phyloP scores from a whole-genome alignment of 192 early-diverging fungal genomes.

The Backusella tarrabulga region DNA sequence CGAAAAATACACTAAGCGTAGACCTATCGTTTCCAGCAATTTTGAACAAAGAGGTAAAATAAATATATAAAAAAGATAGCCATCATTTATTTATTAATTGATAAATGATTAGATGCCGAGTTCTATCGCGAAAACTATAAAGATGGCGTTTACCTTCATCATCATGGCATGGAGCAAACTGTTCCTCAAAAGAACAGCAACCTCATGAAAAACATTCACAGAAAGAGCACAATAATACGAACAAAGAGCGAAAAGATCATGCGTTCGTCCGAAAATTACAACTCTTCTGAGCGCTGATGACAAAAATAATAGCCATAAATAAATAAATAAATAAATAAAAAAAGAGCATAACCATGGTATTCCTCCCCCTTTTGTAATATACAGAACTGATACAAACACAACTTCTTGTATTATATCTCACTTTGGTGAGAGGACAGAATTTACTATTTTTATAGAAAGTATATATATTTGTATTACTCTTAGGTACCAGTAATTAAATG shows the following conservation, averaged over 20 bases:
- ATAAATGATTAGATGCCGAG: constrained; percentile 17
- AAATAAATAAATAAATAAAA: neutral
- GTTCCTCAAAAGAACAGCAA: neutral
- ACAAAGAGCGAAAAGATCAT: constrained; percentile 28
- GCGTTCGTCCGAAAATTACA: constrained; percentile 30
- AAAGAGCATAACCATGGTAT: neutral
- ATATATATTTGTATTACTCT: neutral
- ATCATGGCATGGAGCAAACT: neutral
- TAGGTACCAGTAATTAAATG: neutral
- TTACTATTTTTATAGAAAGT: neutral
- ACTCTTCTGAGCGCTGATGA: neutral
- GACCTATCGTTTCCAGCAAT: constrained; percentile 21
- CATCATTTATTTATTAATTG: neutral
- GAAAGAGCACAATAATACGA: constrained; percentile 23
- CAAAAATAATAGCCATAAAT: neutral
- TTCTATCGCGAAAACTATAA: constrained; percentile 30
- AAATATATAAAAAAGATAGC: neutral
- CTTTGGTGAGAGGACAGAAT: neutral
- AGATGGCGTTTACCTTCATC: constrained; percentile 26
- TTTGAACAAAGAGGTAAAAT: constrained; percentile 27
- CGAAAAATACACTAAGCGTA: constrained; percentile 29
- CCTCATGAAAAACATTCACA: neutral
- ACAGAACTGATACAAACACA: neutral
- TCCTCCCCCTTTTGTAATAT: neutral
- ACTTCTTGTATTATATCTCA: neutral